Percentiles rank a stretch among this genome's conserved stretches.
Conservation (phyloP, 148 eudicot genomes). For the Rhododendron mucronatum region DNA sequence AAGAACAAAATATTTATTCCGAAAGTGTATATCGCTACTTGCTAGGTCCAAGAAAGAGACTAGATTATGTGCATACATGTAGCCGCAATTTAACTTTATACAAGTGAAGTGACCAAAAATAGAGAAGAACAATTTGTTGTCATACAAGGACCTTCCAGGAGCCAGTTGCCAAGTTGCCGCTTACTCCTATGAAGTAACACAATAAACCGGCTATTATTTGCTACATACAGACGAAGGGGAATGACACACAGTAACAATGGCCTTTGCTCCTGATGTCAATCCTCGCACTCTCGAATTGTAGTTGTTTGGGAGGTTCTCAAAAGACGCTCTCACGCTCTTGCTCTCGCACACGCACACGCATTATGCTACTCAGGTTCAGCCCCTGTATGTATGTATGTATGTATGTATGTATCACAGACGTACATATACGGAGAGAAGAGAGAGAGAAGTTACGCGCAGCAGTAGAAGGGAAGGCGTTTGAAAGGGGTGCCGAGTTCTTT, state of each 20-base stretch:
- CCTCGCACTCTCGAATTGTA: too few relatives aligned
- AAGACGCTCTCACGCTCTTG: too few relatives aligned
- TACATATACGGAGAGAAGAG: neutral
- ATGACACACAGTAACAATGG: neutral
- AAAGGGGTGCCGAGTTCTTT: slow-evolving; percentile 65
- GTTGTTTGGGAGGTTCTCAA: too few relatives aligned
- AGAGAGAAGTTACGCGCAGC: slow-evolving; percentile 67
- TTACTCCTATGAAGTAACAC: neutral
- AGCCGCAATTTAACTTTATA: too few relatives aligned
- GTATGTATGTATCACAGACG: neutral
- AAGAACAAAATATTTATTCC: too few relatives aligned
- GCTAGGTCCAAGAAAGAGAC: neutral
- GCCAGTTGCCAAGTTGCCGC: neutral
- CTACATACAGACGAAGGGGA: neutral
- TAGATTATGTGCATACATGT: too few relatives aligned
- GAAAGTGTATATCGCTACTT: neutral
- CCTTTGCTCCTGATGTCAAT: too few relatives aligned
- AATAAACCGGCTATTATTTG: neutral
- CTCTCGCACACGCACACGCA: too few relatives aligned
- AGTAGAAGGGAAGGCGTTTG: slow-evolving; percentile 93
- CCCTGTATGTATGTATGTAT: too few relatives aligned
- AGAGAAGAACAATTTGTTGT: neutral
- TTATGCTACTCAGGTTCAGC: too few relatives aligned
- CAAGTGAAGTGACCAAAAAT: neutral
- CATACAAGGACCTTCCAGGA: neutral